Evolutionary conservation across 768 basidiomycete species (phyloP).

Genomic region (Hypsizygus marmoreus): DNA sequence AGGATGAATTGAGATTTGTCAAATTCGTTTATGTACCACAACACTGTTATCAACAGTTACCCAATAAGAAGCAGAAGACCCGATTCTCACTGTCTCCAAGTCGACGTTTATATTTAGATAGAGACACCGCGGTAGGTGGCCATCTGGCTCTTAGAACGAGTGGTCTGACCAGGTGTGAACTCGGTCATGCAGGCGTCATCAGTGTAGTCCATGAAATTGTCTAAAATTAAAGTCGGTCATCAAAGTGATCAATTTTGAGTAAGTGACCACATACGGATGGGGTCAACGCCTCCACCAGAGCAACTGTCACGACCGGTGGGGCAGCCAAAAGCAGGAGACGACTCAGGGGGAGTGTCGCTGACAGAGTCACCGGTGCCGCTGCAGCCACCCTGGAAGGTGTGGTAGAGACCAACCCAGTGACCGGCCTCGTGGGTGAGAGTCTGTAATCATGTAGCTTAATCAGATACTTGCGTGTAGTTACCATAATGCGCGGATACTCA

Average conservation of each 20-base stretch:
- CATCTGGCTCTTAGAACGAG: constrained; percentile 42
- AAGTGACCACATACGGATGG: constrained; percentile 36
- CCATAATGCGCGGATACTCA: constrained; percentile 17
- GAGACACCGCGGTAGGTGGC: constrained; percentile 44
- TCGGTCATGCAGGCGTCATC: constrained; percentile 51
- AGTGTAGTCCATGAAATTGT: constrained; percentile 59
- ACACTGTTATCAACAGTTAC: no score
- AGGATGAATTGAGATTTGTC: no score
- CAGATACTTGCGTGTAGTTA: constrained; percentile 11
- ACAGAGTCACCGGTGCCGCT: constrained; percentile 41
- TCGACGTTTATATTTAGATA: no score
- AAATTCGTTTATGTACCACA: no score
- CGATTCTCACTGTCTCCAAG: no score
- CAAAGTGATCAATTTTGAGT: neutral
- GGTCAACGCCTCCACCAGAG: constrained; percentile 41
- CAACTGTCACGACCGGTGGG: constrained; percentile 39
- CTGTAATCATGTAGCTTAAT: constrained; percentile 12
- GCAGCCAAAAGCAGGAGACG: constrained; percentile 44
- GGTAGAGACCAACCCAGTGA: constrained; percentile 64
- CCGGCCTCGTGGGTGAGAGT: constrained; percentile 60
- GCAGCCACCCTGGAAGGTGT: constrained; percentile 60
- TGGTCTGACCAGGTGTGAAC: constrained; percentile 48
- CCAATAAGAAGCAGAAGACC: no score
- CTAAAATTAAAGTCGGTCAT: constrained; percentile 18
- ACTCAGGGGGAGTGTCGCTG: constrained; percentile 49